Evolutionary conservation across 164 flowering plant genomes (phyloP).

Genomic region (Annona cherimola): DNA sequence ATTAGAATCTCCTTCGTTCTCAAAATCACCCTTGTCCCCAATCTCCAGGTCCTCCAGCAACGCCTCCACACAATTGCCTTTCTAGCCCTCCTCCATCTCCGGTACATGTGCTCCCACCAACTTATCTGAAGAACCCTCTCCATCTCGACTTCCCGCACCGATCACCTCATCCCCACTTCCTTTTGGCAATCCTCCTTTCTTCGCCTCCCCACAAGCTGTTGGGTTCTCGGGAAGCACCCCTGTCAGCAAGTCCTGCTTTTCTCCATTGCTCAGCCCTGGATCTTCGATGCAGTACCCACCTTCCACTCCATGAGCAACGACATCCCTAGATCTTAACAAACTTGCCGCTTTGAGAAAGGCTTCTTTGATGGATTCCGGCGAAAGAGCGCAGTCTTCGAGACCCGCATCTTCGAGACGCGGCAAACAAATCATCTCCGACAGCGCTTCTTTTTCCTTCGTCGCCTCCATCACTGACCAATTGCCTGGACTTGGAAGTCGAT

Average conservation of each 20-base stretch:
- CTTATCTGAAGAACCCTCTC: conserved; percentile 11
- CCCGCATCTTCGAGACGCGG: conserved; percentile 91
- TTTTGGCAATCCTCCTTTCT: conserved; percentile 28
- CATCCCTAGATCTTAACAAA: conserved; percentile 47
- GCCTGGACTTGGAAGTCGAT: too few relatives aligned
- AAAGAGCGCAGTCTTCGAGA: conserved; percentile 85
- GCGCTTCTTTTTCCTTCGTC: conserved; percentile 11
- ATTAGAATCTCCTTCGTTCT: conserved; percentile 10
- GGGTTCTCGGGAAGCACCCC: conserved; percentile 21
- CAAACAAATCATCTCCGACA: conserved; percentile 42
- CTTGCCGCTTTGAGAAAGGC: conserved; percentile 84
- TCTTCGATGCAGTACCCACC: conserved; percentile 28
- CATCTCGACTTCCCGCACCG: conserved; percentile 9
- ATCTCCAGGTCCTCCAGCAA: conserved; percentile 28
- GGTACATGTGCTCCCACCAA: conserved; percentile 14
- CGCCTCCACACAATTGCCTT: conserved; percentile 34
- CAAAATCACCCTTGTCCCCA: conserved; percentile 9
- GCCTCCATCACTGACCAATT: conserved; percentile 4
- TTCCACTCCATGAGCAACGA: conserved; percentile 19
- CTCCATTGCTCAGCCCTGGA: conserved; percentile 28
- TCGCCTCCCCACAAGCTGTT: conserved; percentile 28
- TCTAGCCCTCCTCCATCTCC: conserved; percentile 6
- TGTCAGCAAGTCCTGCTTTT: conserved; percentile 24
- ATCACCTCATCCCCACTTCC: conserved; percentile 19
- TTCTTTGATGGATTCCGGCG: conserved; percentile 69